Conservation (phyloP, 176 grass and related monocot species). For the Oryza glumipatula region DNA sequence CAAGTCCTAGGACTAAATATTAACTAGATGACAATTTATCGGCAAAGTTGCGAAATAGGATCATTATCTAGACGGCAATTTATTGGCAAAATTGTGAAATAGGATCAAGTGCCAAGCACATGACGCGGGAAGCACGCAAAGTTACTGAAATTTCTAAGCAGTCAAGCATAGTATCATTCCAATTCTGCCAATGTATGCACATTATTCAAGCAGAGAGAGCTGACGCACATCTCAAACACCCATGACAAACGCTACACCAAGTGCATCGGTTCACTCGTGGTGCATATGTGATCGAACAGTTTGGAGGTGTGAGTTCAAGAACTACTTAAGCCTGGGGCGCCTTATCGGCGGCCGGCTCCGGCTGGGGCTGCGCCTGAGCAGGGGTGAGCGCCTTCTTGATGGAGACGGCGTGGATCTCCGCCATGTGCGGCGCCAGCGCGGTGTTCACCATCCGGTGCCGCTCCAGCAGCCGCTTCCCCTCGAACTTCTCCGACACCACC, state of each 20-base stretch:
- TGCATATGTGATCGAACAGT: slow-evolving; percentile 17
- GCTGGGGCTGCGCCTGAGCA: slow-evolving; percentile 67
- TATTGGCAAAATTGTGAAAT: not conserved
- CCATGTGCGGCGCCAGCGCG: slow-evolving; percentile 81
- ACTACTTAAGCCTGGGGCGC: slow-evolving; percentile 33
- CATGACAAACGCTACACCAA: not conserved
- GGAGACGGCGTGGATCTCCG: slow-evolving; percentile 91
- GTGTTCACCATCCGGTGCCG: slow-evolving; percentile 92
- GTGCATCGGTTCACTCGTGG: not conserved
- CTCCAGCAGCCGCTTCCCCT: slow-evolving; percentile 95
- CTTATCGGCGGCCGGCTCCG: slow-evolving; percentile 47
- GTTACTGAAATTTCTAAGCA: not conserved
- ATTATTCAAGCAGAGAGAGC: slow-evolving; percentile 49
- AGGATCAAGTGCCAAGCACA: not conserved
- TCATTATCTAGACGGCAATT: not conserved
- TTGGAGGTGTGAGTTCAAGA: not conserved
- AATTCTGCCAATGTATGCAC: slow-evolving; percentile 13
- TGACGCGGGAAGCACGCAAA: not conserved
- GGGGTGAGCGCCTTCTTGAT: slow-evolving; percentile 97
- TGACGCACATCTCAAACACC: not conserved
- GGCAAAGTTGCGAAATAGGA: not conserved
- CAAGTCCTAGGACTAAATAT: not conserved
- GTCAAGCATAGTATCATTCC: not conserved
- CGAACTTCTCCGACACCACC: slow-evolving; percentile 91
- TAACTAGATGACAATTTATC: not conserved